Base-by-base conservation (phyloP, 176 grass and related monocot genomes). In the maize (Zea mays) region DNA sequence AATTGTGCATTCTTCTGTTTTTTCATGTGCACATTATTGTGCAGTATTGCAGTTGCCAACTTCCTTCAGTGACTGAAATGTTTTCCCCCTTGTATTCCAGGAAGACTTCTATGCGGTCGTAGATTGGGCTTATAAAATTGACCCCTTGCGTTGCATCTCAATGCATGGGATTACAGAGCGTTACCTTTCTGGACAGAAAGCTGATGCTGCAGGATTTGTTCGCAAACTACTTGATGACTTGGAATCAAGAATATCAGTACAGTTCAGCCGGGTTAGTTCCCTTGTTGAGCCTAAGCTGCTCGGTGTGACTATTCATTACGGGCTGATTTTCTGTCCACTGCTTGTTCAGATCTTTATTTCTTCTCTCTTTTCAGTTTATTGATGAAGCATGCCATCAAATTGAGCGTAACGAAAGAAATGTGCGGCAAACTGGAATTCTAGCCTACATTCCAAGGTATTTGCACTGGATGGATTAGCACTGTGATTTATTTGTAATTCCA, bases 151-250 rank as follows among this genome's bases (percentile, higher is more conserved):
- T 41, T 99, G 96, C 75, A 99, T 99, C 82, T 99, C 96, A 40
- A 99, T 99, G 96, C 88, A 99, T 87, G 96, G 96, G 15, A 86
- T 95, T 66, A 99, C 96, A 68, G 96, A 99, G 69, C 92, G 90
- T 48, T 99, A 99, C 81, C 89, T 99, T 77, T 99, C 96, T 80
- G 92, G 92, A 67, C 96, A 99, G 84, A 99, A 99, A 99, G 89
- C 92, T 72, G 96, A 99, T 87, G 91, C 96, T 71, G 91, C 96
- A 62, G 88, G 96, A 79, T 99, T 99, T 76, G 96, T 99, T 49
- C 89, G 89, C 15, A 92, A 95, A 78, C 65, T 99, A 41, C 92
- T 99, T 60, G 84, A 99, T 85, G 96, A 99, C 76, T 85, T 99
- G 83, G 83, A 94, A 73, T 88, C 87, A 46, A 95, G 91, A 88